Conservation (phyloP, 257 asterid genomes). For the Mentha longifolia region DNA sequence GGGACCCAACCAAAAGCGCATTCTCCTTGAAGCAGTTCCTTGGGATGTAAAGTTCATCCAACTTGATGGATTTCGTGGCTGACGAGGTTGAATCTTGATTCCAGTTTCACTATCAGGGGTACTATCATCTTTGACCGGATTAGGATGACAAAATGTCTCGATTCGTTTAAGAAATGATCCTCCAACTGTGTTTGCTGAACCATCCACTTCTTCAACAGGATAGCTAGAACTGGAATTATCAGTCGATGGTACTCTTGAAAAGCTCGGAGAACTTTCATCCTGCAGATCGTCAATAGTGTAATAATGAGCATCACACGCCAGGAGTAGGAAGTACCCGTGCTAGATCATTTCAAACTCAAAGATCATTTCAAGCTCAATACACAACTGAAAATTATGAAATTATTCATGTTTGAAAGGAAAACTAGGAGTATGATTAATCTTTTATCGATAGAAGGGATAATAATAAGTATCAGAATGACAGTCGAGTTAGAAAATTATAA, state of each 20-base stretch:
- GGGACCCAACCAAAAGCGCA: slow-evolving; percentile 37
- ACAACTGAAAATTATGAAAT: background rate
- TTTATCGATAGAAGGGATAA: background rate
- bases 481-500: slow-evolving; percentile 18
- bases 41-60: slow-evolving; percentile 35
- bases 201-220: slow-evolving; percentile 40
- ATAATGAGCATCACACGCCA: slow-evolving; percentile 19
- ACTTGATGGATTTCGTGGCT: slow-evolving; percentile 33
- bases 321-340: slow-evolving; percentile 15
- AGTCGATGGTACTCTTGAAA: slow-evolving; percentile 25
- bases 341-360: slow-evolving; percentile 20
- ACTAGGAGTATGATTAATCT: slow-evolving; percentile 2
- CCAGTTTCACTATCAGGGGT: slow-evolving; percentile 43
- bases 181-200: slow-evolving; percentile 27
- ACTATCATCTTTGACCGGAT: slow-evolving; percentile 34
- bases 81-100: slow-evolving; percentile 53
- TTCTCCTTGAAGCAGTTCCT: slow-evolving; percentile 68
- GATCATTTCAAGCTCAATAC: slow-evolving; percentile 24
- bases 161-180: slow-evolving; percentile 33
- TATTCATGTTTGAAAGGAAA: background rate
- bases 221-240: slow-evolving; percentile 29
- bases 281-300: slow-evolving; percentile 32
- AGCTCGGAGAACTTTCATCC: slow-evolving; percentile 39
- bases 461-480: background rate
- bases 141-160: slow-evolving; percentile 26